Conservation (phyloP, 352 stramenopile species). For the Phytophthora palmivora region DNA sequence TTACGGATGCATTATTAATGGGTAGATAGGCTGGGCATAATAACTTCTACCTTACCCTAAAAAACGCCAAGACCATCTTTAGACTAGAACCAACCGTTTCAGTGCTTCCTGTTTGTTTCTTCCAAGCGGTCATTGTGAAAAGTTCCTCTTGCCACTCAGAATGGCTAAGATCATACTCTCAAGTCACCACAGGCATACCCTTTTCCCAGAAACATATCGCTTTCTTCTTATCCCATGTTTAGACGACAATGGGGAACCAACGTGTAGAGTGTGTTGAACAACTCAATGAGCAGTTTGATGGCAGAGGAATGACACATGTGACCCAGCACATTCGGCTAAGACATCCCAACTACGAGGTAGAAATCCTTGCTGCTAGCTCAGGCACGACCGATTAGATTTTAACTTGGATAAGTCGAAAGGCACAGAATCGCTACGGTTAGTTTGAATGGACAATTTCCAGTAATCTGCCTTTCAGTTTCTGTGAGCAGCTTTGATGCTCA, state of each 20-base stretch:
- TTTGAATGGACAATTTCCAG: constrained; percentile 5
- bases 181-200: too few species aligned
- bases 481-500: constrained; percentile 1
- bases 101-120: too few species aligned
- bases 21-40: too few species aligned
- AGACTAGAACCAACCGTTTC: background rate
- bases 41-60: background rate
- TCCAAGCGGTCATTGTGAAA: too few species aligned
- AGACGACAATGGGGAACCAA: background rate
- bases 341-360: constrained; percentile 1
- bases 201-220: too few species aligned
- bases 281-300: too few species aligned
- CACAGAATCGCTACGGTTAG: constrained; percentile 12
- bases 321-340: constrained; percentile 5
- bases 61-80: too few species aligned
- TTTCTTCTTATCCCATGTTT: background rate
- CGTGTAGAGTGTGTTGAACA: too few species aligned
- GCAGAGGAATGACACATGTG: constrained; percentile 2
- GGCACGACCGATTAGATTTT: constrained; percentile 2
- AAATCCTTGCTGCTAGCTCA: constrained; percentile 3
- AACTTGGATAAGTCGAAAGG: constrained; percentile 14
- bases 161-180: too few species aligned
- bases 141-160: too few species aligned
- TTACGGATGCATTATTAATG: constrained; percentile 10
- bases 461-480: constrained; percentile 12